Percentiles rank a stretch among this genome's conserved stretches.
Evolutionary conservation across 1,139 yeast species (phyloP).

Genomic region (Geotrichum klebahnii): DNA sequence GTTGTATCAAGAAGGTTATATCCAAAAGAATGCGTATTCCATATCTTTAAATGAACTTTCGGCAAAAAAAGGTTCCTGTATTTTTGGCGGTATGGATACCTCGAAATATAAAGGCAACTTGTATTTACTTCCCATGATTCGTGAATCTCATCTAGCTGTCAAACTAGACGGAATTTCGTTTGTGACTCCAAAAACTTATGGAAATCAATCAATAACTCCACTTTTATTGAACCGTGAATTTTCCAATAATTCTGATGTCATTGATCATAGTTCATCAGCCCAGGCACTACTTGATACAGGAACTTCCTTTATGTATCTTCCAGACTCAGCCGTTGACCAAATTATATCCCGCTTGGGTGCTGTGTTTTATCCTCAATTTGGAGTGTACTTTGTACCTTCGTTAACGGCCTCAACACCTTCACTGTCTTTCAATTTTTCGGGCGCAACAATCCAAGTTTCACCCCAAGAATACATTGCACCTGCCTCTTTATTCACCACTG

Average conservation of each 20-base stretch:
- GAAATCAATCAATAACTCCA: not conserved
- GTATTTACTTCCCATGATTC: constrained; percentile 27
- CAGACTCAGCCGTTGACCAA: constrained; percentile 26
- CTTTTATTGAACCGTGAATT: not conserved
- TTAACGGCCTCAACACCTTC: constrained; percentile 15
- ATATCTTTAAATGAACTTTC: constrained; percentile 31
- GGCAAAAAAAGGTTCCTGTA: constrained; percentile 40
- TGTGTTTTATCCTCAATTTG: constrained; percentile 14
- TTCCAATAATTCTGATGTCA: not conserved
- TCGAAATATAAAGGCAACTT: constrained; percentile 46
- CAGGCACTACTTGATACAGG: constrained; percentile 40
- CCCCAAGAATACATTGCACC: constrained; percentile 18
- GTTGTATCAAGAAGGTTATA: constrained; percentile 45
- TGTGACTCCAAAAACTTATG: not conserved
- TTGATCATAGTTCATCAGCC: constrained; percentile 8
- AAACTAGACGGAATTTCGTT: constrained; percentile 14
- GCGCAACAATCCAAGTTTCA: constrained; percentile 18
- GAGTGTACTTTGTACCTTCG: constrained; percentile 18
- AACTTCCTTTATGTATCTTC: constrained; percentile 37
- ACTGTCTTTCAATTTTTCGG: constrained; percentile 17
- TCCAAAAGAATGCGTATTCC: constrained; percentile 45
- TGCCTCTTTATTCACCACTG: constrained; percentile 15
- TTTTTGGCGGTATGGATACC: constrained; percentile 52
- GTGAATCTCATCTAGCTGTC: constrained; percentile 16
- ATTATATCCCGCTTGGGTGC: constrained; percentile 30